Conservation (phyloP, 371 early-diverging fungal species). For the Apophysomyces ossiformis region DNA sequence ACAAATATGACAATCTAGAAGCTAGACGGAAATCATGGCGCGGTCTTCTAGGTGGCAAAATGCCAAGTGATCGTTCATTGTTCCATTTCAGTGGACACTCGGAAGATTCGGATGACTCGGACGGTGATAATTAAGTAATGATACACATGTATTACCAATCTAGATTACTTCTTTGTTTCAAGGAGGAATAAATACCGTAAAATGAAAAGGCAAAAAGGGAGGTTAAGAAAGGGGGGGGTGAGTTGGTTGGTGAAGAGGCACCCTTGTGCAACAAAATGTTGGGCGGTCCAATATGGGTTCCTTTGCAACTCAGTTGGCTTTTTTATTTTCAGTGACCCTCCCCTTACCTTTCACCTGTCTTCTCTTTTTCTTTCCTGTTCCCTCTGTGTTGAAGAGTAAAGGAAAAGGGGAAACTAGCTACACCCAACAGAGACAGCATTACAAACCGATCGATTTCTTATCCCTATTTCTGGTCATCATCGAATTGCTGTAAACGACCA, state of each 20-base stretch:
- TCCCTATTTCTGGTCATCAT: neutral
- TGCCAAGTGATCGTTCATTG: conserved; percentile 8
- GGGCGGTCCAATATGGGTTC: conserved; percentile 11
- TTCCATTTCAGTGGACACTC: conserved; percentile 8
- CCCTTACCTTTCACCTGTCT: neutral
- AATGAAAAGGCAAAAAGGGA: conserved; percentile 9
- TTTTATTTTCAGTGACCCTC: neutral
- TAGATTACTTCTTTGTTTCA: neutral
- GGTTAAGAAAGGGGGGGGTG: conserved; percentile 1
- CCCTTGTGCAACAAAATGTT: conserved; percentile 7
- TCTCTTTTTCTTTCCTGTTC: neutral
- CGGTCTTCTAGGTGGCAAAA: conserved; percentile 6
- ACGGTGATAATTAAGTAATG: neutral
- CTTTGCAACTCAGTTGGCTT: conserved; percentile 5
- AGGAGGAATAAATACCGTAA: conserved; percentile 3
- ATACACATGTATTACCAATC: neutral
- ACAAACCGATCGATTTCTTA: neutral
- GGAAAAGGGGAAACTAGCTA: too few relatives aligned
- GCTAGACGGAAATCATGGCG: conserved; percentile 18
- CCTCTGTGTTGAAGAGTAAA: neutral
- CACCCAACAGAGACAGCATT: neutral
- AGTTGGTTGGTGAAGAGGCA: conserved; percentile 10
- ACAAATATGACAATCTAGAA: conserved; percentile 33
- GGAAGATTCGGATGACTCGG: conserved; percentile 3
- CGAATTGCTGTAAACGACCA: neutral